Evolutionary conservation across 2,329 filamentous ascomycete genomes (phyloP).

Genomic region (Beauveria sp.): DNA sequence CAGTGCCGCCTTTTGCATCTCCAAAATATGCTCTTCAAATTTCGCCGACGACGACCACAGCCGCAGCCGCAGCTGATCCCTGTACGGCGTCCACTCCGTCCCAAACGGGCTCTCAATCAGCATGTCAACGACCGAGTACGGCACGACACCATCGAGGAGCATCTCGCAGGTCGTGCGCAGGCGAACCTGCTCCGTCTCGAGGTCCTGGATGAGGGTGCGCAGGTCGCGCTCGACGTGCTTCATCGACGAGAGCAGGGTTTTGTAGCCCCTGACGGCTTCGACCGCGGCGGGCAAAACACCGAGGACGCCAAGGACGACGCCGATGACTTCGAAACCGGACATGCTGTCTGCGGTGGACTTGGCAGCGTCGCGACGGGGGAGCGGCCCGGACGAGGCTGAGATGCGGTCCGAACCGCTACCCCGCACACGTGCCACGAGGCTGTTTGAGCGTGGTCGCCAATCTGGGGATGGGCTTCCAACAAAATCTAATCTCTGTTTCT

Average conservation of each 20-base stretch:
- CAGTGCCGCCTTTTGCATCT: not conserved
- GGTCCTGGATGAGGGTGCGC: not conserved
- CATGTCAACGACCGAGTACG: not conserved
- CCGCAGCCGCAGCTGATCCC: not conserved
- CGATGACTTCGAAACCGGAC: constrained; percentile 11
- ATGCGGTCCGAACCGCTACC: not conserved
- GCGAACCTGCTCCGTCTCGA: constrained; percentile 10
- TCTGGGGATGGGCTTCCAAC: too few relatives aligned
- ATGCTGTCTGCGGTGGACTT: not conserved
- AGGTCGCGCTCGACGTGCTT: not conserved
- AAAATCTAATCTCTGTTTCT: too few relatives aligned
- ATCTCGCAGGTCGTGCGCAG: constrained; percentile 9
- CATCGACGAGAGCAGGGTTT: not conserved
- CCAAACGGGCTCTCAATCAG: constrained; percentile 11
- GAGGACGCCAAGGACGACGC: not conserved
- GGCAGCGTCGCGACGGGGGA: too few relatives aligned
- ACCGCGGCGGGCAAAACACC: constrained; percentile 6
- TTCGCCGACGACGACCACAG: not conserved
- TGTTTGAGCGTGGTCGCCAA: not conserved
- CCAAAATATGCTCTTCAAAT: not conserved
- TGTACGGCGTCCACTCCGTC: not conserved
- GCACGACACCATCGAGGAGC: constrained; percentile 7
- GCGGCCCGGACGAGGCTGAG: not conserved
- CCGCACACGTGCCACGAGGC: not conserved
- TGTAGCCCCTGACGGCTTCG: constrained; percentile 4